A percentile compares a stretch with the other conserved stretches of the same genome.
Conservation (phyloP, 73 alveolate species). For the Stentor coeruleus region DNA sequence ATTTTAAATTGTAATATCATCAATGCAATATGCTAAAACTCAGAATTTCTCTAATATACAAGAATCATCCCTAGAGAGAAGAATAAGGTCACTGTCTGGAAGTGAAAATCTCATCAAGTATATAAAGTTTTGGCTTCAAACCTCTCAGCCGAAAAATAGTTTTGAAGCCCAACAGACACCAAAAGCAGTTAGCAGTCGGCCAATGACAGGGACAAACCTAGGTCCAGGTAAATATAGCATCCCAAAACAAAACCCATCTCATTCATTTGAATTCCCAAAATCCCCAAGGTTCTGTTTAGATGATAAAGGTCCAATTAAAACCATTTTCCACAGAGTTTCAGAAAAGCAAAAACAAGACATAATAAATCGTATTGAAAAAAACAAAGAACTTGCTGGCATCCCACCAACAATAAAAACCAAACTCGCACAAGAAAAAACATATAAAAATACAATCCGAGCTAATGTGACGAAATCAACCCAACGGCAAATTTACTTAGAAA, state of each 20-base stretch:
- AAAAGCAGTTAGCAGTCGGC: neutral
- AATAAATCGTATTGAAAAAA: neutral
- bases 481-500: neutral
- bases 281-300: neutral
- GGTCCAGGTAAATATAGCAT: constrained; percentile 9
- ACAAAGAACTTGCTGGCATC: neutral
- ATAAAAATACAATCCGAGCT: neutral
- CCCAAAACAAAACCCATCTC: too few species aligned
- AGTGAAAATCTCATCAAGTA: too few species aligned
- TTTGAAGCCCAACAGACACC: neutral
- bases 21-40: too few species aligned
- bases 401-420: neutral
- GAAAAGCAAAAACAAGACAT: neutral
- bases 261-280: neutral
- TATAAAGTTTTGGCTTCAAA: neutral
- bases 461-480: neutral
- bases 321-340: neutral
- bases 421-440: neutral
- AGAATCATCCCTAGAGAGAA: too few species aligned
- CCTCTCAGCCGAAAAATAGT: neutral
- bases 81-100: too few species aligned
- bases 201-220: neutral
- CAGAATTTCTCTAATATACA: too few species aligned
- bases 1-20: too few species aligned
- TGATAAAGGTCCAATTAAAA: too few species aligned